Base-by-base conservation (phyloP, 805 yeast genomes). In the Saccharomycopsis capsularis region DNA sequence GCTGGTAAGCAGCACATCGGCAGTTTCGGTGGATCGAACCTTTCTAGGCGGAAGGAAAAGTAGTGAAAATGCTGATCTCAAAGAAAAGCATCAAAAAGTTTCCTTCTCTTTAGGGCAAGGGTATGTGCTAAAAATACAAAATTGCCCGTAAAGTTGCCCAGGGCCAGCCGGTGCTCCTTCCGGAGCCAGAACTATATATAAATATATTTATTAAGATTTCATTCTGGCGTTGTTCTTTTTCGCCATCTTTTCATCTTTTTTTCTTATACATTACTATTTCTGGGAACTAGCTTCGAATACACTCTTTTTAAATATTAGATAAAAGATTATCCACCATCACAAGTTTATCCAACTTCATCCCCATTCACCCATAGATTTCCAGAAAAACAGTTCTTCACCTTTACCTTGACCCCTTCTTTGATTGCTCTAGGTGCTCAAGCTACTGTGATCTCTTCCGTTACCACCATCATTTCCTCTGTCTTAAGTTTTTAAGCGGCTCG, bases 351-450 rank as follows among this genome's bases (percentile, higher is more conserved):
- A 30, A 40, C 27, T 42, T 40, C 27, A 22, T 18, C 13, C 42
- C 44, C 39, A 27, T 29, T 29, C 11, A 29, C 32, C 32, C 7
- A 11, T 9, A 5, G n/a, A 34, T 18, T 55, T 48, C 48, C 46
- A 46, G 44, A 55, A 66, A 68, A 67, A 71, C 68, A 67, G 63
- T 65, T 66, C 66, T 63, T 70, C 50, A 66, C 67, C 58, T 59
- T 66, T 63, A 68, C 67, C 47, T 48, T 65, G 46, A 58, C 63
- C 53, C 68, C 56, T 23, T 39, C 53, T 34, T 41, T 56, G 32
- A 42, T 52, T 46, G 52, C 51, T 42, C 46, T 54, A 42, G 58
- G 53, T 47, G 55, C 55, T 47, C 54, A 54, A 47, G 54, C 67
- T 46, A 65, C 68, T 53, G 55, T 60, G 55, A 63, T 66, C 49